Percentiles rank a stretch among this genome's conserved stretches.
phyloP scores from a whole-genome alignment of 495 filamentous ascomycete genomes.

The Lophiostoma macrostomum region DNA sequence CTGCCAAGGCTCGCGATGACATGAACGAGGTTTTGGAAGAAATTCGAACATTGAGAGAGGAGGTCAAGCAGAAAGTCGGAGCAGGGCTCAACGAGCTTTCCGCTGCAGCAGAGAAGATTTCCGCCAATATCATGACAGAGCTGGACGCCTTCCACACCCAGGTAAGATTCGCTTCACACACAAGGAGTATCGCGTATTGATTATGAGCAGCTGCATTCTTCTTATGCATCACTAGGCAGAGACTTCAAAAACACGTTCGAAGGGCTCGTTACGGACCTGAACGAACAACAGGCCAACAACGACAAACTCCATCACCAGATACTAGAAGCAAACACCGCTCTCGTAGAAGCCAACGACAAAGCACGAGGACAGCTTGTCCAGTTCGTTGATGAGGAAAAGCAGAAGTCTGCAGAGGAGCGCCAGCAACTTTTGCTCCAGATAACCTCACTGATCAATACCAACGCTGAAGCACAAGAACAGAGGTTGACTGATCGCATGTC shows the following conservation, averaged over 20 bases:
- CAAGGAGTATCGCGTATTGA: constrained; percentile 28
- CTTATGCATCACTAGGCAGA: constrained; percentile 82
- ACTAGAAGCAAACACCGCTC: constrained; percentile 59
- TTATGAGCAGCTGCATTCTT: constrained; percentile 62
- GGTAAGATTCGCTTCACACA: constrained; percentile 38
- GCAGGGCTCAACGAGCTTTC: constrained; percentile 83
- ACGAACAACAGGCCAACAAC: constrained; percentile 75
- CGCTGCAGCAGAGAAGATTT: constrained; percentile 79
- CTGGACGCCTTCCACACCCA: constrained; percentile 76
- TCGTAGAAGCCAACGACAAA: constrained; percentile 62
- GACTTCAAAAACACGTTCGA: constrained; percentile 87
- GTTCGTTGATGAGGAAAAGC: constrained; percentile 70
- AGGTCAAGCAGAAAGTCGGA: constrained; percentile 80
- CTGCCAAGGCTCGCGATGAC: constrained; percentile 68
- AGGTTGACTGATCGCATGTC: constrained; percentile 65
- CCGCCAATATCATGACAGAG: constrained; percentile 85
- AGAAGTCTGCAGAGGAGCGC: constrained; percentile 70
- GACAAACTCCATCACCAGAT: constrained; percentile 68
- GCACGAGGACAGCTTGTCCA: constrained; percentile 67
- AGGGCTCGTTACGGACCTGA: constrained; percentile 66
- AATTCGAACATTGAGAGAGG: constrained; percentile 81
- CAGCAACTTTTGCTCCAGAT: constrained; percentile 73
- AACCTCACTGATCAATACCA: constrained; percentile 66
- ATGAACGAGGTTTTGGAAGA: constrained; percentile 91
- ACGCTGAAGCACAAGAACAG: constrained; percentile 66